A percentile compares a stretch with the other conserved stretches of the same genome.
Evolutionary conservation across 306 rosid genomes (phyloP).

Genomic region (Mimosa bimucronata): DNA sequence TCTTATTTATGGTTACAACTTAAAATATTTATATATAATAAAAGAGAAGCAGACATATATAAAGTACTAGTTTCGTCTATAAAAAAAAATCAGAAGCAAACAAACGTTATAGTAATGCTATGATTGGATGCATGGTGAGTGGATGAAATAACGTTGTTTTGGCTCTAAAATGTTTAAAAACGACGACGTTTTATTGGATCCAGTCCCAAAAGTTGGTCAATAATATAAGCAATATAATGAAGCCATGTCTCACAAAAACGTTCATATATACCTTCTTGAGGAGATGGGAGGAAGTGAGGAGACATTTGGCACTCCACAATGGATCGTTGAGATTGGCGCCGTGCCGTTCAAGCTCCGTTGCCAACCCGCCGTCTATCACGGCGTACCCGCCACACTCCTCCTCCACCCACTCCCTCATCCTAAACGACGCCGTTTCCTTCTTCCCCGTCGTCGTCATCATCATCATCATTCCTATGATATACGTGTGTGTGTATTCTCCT

Average conservation of each 20-base stretch:
- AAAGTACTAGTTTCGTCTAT: neutral
- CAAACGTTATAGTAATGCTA: neutral
- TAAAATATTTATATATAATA: too few relatives aligned
- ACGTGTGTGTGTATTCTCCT: neutral
- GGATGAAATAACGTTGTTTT: neutral
- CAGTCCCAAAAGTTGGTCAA: neutral
- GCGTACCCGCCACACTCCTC: constrained; percentile 6
- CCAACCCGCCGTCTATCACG: constrained; percentile 3
- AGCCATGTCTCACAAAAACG: neutral
- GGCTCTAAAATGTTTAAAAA: neutral
- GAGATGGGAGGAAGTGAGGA: neutral
- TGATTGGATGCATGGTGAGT: neutral
- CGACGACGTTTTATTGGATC: neutral
- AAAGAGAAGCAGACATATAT: neutral
- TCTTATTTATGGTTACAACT: neutral
- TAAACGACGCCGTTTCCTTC: constrained; percentile 3
- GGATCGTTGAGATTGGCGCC: neutral
- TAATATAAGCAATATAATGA: too few relatives aligned
- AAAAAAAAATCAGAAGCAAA: too few relatives aligned
- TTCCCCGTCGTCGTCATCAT: neutral
- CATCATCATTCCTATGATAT: neutral
- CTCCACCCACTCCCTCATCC: neutral
- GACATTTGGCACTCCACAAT: constrained; percentile 13
- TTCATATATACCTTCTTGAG: neutral
- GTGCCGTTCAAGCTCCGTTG: constrained; percentile 12